Evolutionary conservation across 192 early-diverging fungal genomes (phyloP), one percentile per base, ranked within the genome.

Genomic region (Coemansia aciculifera): DNA sequence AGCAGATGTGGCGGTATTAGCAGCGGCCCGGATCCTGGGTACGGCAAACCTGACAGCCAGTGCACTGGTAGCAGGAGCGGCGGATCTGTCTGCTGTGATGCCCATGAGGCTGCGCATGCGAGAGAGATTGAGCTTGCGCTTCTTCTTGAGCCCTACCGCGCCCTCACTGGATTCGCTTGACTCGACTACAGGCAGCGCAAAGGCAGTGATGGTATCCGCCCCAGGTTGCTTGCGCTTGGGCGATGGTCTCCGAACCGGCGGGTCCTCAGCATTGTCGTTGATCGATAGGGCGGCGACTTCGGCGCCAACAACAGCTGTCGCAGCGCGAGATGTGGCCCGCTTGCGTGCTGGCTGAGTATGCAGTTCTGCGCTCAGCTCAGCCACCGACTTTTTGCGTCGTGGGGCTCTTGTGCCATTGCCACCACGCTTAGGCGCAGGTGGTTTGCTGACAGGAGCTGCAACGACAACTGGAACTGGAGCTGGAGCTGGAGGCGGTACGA

Each of bases 61-160:
- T 2, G 77, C 39, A 43, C 56, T 67, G 24, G 65, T 12, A 2
- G 72, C 39, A 10, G 48, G 59, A 19, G 73, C 49, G 8, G 64
- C 36, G 3, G 68, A 44, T 24, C 59, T 56, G 52, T 72, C 71
- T 15, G 61, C 64, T 1, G 42, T 32, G 42, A 76, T 67, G 15
- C 79, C 79, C 66, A 76, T 64, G 49, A 81, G 56, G 54, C 56
- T 77, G 39, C 75, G 75, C 75, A 82, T 82, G 62, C 79, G 79
- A 13, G 62, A 69, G 21, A 82, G 68, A 42, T 82, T 82, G 29
- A 82, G 74, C 63, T 77, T 77, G 62, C 79, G 79, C 52, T 82
- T 82, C 63, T 82, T 82, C 63, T 82, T 82, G 34, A 81, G 71
- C 4, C 67, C 66, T 21, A 48, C 67, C 11, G 66, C 61, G 9